phyloP scores from a whole-genome alignment of 768 basidiomycete species.

The Boletus sp. region DNA sequence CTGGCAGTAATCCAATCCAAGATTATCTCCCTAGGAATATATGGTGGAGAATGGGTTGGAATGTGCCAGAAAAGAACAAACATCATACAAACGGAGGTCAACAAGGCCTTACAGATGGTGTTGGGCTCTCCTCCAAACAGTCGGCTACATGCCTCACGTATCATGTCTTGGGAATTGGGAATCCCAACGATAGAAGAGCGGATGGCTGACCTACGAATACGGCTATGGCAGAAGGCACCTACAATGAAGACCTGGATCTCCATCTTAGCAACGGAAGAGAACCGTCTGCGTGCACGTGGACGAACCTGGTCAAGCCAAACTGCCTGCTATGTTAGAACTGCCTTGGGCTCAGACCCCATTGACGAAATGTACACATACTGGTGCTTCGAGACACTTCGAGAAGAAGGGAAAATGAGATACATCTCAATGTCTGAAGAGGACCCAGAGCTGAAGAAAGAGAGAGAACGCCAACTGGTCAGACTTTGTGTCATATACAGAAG shows the following conservation, averaged over 20 bases:
- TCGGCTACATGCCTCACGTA: background rate
- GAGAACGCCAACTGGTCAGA: background rate
- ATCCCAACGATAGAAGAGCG: background rate
- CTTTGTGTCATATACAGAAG: background rate
- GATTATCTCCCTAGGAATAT: background rate
- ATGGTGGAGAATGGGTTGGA: background rate
- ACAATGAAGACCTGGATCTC: background rate
- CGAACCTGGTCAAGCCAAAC: background rate
- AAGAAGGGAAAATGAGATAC: background rate
- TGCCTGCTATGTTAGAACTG: background rate
- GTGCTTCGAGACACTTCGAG: background rate
- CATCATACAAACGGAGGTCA: background rate
- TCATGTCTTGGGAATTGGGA: background rate
- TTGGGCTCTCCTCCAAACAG: background rate
- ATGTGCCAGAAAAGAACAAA: background rate
- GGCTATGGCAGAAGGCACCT: background rate
- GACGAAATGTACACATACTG: no score
- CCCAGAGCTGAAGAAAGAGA: background rate
- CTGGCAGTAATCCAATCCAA: background rate
- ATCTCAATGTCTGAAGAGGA: background rate
- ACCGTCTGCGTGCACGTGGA: background rate
- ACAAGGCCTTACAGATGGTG: background rate
- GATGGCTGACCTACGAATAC: background rate
- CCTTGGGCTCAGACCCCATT: no score
- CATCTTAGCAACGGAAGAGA: background rate